Evolutionary conservation across 495 filamentous ascomycete species (phyloP).

Genomic region (Tirmania nivea): DNA sequence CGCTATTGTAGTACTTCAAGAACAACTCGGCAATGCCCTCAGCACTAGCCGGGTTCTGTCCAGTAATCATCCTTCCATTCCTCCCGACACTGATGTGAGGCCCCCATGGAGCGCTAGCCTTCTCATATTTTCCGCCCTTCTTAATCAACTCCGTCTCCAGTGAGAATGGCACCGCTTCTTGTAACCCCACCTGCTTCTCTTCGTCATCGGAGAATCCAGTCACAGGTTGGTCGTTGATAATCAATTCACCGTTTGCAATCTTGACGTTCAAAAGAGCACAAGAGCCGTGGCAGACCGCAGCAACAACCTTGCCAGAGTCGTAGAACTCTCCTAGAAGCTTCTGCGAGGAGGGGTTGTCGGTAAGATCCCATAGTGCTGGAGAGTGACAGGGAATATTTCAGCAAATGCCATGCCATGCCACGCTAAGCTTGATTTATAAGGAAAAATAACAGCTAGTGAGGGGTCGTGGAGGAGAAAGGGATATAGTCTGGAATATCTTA

Average conservation of each 20-base stretch:
- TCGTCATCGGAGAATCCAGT: conserved; percentile 51
- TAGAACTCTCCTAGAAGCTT: conserved; percentile 33
- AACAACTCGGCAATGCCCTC: conserved; percentile 30
- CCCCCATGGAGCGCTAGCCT: conserved; percentile 35
- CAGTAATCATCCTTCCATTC: conserved; percentile 43
- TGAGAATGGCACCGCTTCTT: conserved; percentile 36
- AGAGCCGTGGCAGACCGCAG: conserved; percentile 50
- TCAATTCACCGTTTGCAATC: conserved; percentile 26
- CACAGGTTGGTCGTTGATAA: conserved; percentile 34
- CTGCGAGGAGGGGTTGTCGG: too few species aligned
- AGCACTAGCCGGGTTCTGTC: conserved; percentile 52
- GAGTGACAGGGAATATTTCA: too few species aligned
- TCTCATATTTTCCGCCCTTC: conserved; percentile 34
- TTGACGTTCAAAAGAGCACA: conserved; percentile 38
- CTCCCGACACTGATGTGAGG: conserved; percentile 37
- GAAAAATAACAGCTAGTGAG: too few species aligned
- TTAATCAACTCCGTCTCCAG: conserved; percentile 37
- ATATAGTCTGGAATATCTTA: not conserved
- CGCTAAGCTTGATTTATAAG: too few species aligned
- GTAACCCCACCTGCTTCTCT: conserved; percentile 33
- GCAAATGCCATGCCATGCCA: too few species aligned
- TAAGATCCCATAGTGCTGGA: too few species aligned
- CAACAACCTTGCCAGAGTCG: conserved; percentile 35
- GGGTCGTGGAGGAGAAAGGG: not conserved
- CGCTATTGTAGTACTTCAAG: conserved; percentile 1